phyloP scores from a whole-genome alignment of 2,329 filamentous ascomycete species.

The Fusarium transvaalense region DNA sequence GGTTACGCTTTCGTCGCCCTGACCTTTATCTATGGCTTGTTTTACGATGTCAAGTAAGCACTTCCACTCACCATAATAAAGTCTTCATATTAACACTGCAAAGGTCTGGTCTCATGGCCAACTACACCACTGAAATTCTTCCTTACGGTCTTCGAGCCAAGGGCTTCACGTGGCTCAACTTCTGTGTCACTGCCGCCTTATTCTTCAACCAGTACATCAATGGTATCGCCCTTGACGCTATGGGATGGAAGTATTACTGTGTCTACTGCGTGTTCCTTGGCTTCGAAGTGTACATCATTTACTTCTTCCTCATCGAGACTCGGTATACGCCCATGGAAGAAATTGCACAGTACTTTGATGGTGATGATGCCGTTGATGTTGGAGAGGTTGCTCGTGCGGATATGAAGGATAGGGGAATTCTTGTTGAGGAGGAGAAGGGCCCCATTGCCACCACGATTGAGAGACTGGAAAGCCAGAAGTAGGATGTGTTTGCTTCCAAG shows the following conservation, averaged over 20 bases:
- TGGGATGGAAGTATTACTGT: slow-evolving; percentile 40
- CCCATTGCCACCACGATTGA: slow-evolving; percentile 12
- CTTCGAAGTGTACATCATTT: slow-evolving; percentile 30
- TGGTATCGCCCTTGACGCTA: slow-evolving; percentile 21
- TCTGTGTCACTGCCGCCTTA: slow-evolving; percentile 27
- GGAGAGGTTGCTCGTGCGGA: slow-evolving; percentile 22
- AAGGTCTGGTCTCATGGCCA: slow-evolving; percentile 47
- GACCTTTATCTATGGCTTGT: slow-evolving; percentile 56
- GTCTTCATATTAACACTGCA: slow-evolving; percentile 1
- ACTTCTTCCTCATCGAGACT: slow-evolving; percentile 29
- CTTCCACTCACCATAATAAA: rapidly evolving
- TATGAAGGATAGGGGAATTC: slow-evolving; percentile 18
- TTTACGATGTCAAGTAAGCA: slow-evolving; percentile 50
- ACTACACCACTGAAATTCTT: slow-evolving; percentile 48
- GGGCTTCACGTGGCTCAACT: slow-evolving; percentile 38
- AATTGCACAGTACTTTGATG: slow-evolving; percentile 25
- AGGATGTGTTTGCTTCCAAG: rapidly evolving
- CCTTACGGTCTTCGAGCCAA: slow-evolving; percentile 41
- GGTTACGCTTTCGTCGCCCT: slow-evolving; percentile 51
- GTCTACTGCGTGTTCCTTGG: slow-evolving; percentile 29
- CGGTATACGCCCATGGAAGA: slow-evolving; percentile 26
- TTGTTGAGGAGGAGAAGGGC: slow-evolving; percentile 1
- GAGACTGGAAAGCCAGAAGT: neutral
- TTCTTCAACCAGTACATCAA: slow-evolving; percentile 43
- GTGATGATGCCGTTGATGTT: slow-evolving; percentile 15